Evolutionary conservation across 768 basidiomycete genomes (phyloP).

Genomic region (Sporobolomyces roseus): DNA sequence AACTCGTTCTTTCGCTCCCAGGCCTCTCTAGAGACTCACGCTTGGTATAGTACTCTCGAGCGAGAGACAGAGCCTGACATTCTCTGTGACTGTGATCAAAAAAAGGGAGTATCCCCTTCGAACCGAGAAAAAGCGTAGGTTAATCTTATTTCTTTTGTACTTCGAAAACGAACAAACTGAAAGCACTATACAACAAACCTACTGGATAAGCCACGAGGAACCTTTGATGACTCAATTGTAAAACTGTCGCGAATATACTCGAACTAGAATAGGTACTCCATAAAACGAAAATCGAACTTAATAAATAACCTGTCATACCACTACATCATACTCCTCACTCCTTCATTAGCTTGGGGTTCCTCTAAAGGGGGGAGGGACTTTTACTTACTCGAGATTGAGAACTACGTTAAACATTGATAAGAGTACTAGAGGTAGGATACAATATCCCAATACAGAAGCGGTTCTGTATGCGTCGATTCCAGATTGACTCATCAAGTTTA

Average conservation of each 20-base stretch:
- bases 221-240: constrained; percentile 92
- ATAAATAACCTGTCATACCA: constrained; percentile 75
- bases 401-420: constrained; percentile 83
- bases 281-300: constrained; percentile 74
- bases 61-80: too few relatives aligned
- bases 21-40: too few relatives aligned
- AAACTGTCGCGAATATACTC: constrained; percentile 88
- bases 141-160: constrained; percentile 26
- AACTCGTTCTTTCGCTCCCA: too few relatives aligned
- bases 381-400: constrained; percentile 74
- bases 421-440: constrained; percentile 92
- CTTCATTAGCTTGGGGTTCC: too few relatives aligned
- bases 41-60: too few relatives aligned
- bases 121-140: too few relatives aligned
- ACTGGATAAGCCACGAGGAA: constrained; percentile 95
- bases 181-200: constrained; percentile 58
- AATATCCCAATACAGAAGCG: constrained; percentile 92
- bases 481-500: constrained; percentile 93
- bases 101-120: too few relatives aligned
- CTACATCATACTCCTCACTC: too few relatives aligned
- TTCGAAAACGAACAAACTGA: constrained; percentile 35
- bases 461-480: constrained; percentile 89
- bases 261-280: constrained; percentile 95
- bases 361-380: neutral
- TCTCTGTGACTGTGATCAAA: too few relatives aligned